phyloP scores from a whole-genome alignment of 129 eudicot genomes.

The Escallonia rubra region DNA sequence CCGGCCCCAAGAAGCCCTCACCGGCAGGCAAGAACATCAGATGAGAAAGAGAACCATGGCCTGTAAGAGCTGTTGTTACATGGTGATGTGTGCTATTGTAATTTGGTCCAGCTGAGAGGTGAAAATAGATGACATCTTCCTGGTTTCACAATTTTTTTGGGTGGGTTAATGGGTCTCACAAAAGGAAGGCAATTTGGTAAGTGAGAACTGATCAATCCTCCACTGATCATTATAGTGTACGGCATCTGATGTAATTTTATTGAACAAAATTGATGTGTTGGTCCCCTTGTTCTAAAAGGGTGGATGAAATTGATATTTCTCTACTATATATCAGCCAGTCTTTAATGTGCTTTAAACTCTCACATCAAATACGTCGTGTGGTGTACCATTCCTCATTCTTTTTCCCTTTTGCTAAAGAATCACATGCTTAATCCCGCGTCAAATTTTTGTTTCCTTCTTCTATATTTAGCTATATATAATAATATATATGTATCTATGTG shows the following conservation, averaged over 20 bases:
- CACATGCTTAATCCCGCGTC: too few species aligned
- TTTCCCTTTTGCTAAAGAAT: too few species aligned
- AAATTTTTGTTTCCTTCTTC: too few species aligned
- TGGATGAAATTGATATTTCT: too few species aligned
- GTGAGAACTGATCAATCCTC: conserved; percentile 25
- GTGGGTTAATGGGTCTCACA: background rate
- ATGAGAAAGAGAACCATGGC: conserved; percentile 65
- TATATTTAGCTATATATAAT: too few species aligned
- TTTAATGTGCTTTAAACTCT: too few species aligned
- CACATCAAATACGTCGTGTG: too few species aligned
- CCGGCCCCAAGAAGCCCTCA: conserved; percentile 43
- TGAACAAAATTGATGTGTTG: background rate
- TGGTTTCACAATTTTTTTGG: background rate
- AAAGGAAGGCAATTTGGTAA: background rate
- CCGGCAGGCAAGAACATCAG: conserved; percentile 25
- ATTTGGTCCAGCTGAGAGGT: background rate
- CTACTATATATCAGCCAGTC: too few species aligned
- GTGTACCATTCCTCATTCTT: too few species aligned
- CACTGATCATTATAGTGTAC: background rate
- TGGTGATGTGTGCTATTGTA: too few species aligned
- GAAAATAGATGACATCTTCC: background rate
- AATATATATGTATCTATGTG: too few species aligned
- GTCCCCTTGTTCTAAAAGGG: too few species aligned
- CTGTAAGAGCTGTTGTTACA: conserved; percentile 5
- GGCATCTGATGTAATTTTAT: background rate